Base-by-base conservation (phyloP, 2,329 filamentous ascomycete genomes). In the Penicillium glabrum region DNA sequence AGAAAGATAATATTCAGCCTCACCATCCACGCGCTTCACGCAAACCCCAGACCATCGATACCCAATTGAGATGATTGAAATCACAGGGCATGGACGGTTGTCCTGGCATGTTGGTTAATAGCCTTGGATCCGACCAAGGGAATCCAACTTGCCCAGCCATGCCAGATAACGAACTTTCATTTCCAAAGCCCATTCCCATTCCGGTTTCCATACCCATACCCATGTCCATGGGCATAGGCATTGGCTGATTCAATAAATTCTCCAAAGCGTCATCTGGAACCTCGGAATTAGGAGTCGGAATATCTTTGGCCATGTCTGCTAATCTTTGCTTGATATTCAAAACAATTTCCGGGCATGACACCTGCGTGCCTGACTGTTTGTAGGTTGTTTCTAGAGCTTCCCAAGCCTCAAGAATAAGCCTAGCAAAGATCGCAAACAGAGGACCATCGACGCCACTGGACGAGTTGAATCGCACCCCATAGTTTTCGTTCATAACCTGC, bases 401-500 rank as follows among this genome's bases (percentile, higher is more conserved):
- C 78, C 78, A 80, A 14, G 73, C 76, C 41, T 75, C 71, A 2
- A 81, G 63, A 16, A 82, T 61, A 9, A 75, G 55, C 16, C 67
- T 71, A 1, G 70, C 53, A 35, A 82, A 76, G 5, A 71, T 54
- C 2, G 56, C 50, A 45, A 72, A 70, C 3, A 75, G 35, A 3
- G 66, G 62, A 44, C 50, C 63, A 10, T 61, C 50, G 16, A 54
- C 50, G 35, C 46, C 19, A 10, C 51, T 37, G 7, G 48, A 16
- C 10, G 31, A 26, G 10, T 35, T 45, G 29, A 69, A 57, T n/a
- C 79, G 71, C 16, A 71, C 72, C 5, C 74, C 67, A 52, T 72
- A 81, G 54, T 82, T 82, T 4, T 77, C 71, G 60, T 72, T 77
- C 75, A 83, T 77, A 1, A 69, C 53, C 8, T 74, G 61, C 81